These are phyloP conservation scores for Cyberlindnera veronae DNA, from an alignment of 805 yeast genomes.

Conservation along the genomic window DNA sequence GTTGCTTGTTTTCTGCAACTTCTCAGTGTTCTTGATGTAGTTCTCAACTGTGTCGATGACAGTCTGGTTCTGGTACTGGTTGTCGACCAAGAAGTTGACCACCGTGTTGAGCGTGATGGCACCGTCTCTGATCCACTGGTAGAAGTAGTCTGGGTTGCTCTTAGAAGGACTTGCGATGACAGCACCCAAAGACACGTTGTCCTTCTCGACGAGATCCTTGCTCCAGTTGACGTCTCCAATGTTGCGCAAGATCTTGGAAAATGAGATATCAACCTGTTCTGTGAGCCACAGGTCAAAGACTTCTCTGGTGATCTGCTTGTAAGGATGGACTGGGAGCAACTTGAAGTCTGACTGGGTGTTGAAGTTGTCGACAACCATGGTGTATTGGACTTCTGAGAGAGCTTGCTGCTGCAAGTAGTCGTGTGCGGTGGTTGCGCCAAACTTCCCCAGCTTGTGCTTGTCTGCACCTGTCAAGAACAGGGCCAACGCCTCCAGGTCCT, in stretches of 20 bases:
- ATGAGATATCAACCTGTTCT: conserved; percentile 38
- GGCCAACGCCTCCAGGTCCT: neutral
- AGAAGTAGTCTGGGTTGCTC: conserved; percentile 71
- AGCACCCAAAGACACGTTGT: conserved; percentile 57
- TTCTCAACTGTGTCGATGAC: conserved; percentile 41
- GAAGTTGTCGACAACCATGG: conserved; percentile 21
- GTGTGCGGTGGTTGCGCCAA: too few species aligned
- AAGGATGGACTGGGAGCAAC: conserved; percentile 19
- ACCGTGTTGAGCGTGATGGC: conserved; percentile 75
- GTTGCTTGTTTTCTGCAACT: conserved; percentile 64
- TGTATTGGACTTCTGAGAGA: conserved; percentile 1
- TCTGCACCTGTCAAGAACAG: neutral
- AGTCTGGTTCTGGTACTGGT: conserved; percentile 24
- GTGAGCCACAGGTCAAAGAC: conserved; percentile 44
- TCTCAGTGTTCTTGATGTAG: conserved; percentile 56
- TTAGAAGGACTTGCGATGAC: conserved; percentile 85
- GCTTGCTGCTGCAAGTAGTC: too few species aligned
- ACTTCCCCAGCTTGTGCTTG: neutral
- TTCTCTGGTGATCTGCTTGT: conserved; percentile 20
- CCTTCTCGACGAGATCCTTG: conserved; percentile 25
- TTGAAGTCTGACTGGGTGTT: conserved; percentile 22
- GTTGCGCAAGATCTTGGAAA: conserved; percentile 42
- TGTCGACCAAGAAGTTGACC: conserved; percentile 50
- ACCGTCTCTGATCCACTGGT: conserved; percentile 88
- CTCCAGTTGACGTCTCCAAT: conserved; percentile 40